phyloP scores from a whole-genome alignment of 2,329 filamentous ascomycete genomes.

The Daldinia eschscholtzii region DNA sequence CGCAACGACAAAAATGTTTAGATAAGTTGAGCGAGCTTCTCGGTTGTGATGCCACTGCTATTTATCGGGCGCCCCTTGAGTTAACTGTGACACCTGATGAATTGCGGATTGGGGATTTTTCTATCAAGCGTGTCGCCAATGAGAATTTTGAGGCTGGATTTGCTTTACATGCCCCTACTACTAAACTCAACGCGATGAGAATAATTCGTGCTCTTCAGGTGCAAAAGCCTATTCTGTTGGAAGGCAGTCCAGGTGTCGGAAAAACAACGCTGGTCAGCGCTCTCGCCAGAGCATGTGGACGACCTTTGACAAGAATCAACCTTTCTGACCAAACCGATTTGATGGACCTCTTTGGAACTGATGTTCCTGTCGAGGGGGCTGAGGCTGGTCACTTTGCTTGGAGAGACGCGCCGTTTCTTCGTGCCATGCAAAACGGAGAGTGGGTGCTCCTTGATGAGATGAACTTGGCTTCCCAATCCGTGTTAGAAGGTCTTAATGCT shows the following conservation, averaged over 20 bases:
- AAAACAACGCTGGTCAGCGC: constrained; percentile 95
- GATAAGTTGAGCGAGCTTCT: constrained; percentile 77
- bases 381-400: constrained; percentile 92
- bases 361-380: constrained; percentile 94
- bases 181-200: constrained; percentile 88
- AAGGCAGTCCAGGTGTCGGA: constrained; percentile 97
- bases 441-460: constrained; percentile 99
- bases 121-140: constrained; percentile 66
- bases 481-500: constrained; percentile 94
- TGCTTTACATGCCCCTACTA: constrained; percentile 90
- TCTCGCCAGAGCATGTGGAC: constrained; percentile 82
- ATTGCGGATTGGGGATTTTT: constrained; percentile 81
- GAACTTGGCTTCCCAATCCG: constrained; percentile 97
- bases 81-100: constrained; percentile 66
- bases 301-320: constrained; percentile 91
- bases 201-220: constrained; percentile 90
- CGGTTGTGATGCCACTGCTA: constrained; percentile 67
- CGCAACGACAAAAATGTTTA: constrained; percentile 80
- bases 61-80: constrained; percentile 74
- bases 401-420: constrained; percentile 94
- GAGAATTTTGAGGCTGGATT: constrained; percentile 71
- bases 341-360: constrained; percentile 96
- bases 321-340: constrained; percentile 97
- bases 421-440: constrained; percentile 95
- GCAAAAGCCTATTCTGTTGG: constrained; percentile 89